Percentiles rank a stretch among this genome's conserved stretches.
These are phyloP conservation scores for Kluyveromyces aestuarii DNA, from an alignment of 805 yeast genomes.

Conservation along the genomic window DNA sequence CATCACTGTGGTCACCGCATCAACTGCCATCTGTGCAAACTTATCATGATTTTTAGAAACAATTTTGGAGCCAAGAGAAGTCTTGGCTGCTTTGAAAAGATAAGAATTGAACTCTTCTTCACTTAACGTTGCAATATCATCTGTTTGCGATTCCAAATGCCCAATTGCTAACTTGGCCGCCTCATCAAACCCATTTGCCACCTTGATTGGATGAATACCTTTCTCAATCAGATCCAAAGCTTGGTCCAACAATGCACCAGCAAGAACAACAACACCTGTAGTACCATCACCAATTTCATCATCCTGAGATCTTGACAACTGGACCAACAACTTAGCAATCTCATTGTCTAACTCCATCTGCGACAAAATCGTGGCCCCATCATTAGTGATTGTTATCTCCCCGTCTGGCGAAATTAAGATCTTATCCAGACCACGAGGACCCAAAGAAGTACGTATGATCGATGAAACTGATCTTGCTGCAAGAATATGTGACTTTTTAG, in stretches of 20 bases:
- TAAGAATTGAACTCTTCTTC: slow-evolving; percentile 32
- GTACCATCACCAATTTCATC: slow-evolving; percentile 99
- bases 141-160: slow-evolving; percentile 68
- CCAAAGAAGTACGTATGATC: slow-evolving; percentile 84
- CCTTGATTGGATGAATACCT: slow-evolving; percentile 94
- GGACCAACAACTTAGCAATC: slow-evolving; percentile 91
- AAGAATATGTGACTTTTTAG: slow-evolving; percentile 75
- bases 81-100: slow-evolving; percentile 83
- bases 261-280: slow-evolving; percentile 95
- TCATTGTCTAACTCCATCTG: slow-evolving; percentile 96
- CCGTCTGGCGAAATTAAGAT: slow-evolving; percentile 94
- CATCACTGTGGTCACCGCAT: slow-evolving; percentile 86
- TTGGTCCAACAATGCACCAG: slow-evolving; percentile 89
- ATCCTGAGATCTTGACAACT: slow-evolving; percentile 89
- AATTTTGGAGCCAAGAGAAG: slow-evolving; percentile 90
- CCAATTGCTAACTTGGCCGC: slow-evolving; percentile 87
- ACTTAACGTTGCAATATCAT: slow-evolving; percentile 39
- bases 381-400: slow-evolving; percentile 95
- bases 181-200: slow-evolving; percentile 95
- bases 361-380: slow-evolving; percentile 93
- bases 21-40: slow-evolving; percentile 96
- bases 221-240: slow-evolving; percentile 90
- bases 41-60: slow-evolving; percentile 89
- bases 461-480: slow-evolving; percentile 95
- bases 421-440: slow-evolving; percentile 98